Base-by-base conservation (phyloP, 805 yeast species). In the Tetrapisispora fleetii region DNA sequence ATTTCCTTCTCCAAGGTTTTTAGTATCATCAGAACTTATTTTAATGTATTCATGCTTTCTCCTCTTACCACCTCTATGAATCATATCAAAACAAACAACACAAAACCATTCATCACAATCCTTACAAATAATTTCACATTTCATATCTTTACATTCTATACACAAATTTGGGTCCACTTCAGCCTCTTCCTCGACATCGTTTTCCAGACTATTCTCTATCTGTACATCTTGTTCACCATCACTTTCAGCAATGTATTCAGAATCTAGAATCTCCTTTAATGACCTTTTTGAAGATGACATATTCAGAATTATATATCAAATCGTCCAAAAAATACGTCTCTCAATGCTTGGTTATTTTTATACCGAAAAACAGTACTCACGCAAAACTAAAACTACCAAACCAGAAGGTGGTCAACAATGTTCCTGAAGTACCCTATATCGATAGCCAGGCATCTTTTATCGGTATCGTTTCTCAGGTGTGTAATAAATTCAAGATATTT, bases 61-160 rank as follows among this genome's bases (percentile, higher is more conserved):
- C 55, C 85, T 67, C 48, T 75, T 72, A 17, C 93, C 93, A 30
- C 85, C 82, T 48, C 81, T 72, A 57, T 84, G 93, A 21, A 82
- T 70, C 67, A 81, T 75, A 41, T 72, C 78, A 58, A 76, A 83
- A 59, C 91, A 85, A 3, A 82, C 85, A 30, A 74, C 71, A 64
- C 93, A 84, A 56, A 81, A 84, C 16, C 70, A 70, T 56, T 84
- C 91, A 38, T 75, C 77, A 65, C 93, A 84, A 49, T 72, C 73
- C 32, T 65, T 58, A 63, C 93, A 84, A 36, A 69, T 62, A n/a
- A 80, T 63, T 54, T 81, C 86, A 4, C 77, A 68, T 19, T 85
- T 82, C 79, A 81, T 85, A 59, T 83, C 87, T 36, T 76, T 76
- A 62, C 93, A 84, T 54, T 84, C 91, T 17, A 79, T 72, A 63